Evolutionary conservation across 2,329 filamentous ascomycete genomes (phyloP).

Genomic region (Aquanectria penicillioides): DNA sequence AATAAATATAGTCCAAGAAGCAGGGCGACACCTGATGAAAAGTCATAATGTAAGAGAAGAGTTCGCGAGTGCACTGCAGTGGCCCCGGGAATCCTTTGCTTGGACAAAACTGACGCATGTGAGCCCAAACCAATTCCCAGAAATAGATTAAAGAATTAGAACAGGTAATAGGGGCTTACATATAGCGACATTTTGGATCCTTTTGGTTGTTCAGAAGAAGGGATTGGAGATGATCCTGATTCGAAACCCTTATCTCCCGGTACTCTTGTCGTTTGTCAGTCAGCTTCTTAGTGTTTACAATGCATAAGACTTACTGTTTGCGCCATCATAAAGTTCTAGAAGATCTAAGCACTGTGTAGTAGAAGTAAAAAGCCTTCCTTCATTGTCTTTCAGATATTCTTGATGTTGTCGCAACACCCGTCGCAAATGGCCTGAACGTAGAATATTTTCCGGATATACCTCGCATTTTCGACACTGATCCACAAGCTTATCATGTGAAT

Average conservation of each 20-base stretch:
- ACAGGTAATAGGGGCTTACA: background rate
- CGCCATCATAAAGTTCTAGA: slow-evolving; percentile 3
- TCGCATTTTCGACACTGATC: background rate
- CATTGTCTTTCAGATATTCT: background rate
- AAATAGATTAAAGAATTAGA: background rate
- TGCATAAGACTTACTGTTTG: background rate
- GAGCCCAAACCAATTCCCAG: background rate
- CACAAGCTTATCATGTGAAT: slow-evolving; percentile 2
- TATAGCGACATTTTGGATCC: slow-evolving; percentile 17
- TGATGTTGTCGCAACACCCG: background rate
- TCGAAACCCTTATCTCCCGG: background rate
- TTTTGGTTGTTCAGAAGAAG: slow-evolving; percentile 16
- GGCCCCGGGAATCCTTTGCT: slow-evolving; percentile 2
- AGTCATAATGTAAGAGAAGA: background rate
- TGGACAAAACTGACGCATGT: slow-evolving; percentile 11
- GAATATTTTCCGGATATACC: background rate
- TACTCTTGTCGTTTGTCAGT: background rate
- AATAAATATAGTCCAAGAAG: slow-evolving; percentile 20
- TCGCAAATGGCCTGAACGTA: background rate
- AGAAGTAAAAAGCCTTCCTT: background rate
- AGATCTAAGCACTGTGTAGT: background rate
- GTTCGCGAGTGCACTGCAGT: slow-evolving; percentile 13
- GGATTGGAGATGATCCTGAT: background rate
- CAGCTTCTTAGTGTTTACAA: background rate
- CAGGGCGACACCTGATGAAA: slow-evolving; percentile 15